phyloP scores from a whole-genome alignment of 2,329 filamentous ascomycete genomes.

The Ophiosphaerella korrae region DNA sequence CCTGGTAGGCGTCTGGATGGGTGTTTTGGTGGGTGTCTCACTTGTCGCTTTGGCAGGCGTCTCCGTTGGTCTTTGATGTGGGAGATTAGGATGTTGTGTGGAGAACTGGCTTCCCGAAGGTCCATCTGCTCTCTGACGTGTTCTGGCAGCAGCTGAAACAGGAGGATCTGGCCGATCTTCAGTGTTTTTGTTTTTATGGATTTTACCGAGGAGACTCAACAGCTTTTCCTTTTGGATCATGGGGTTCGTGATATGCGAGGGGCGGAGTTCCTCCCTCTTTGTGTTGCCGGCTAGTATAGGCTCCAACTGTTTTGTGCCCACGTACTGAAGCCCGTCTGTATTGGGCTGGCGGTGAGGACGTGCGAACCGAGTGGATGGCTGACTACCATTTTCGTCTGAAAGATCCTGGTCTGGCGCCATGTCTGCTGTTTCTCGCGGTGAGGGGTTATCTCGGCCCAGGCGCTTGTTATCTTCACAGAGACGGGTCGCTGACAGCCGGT shows the following conservation, averaged over 20 bases:
- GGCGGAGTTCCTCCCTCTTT: slow-evolving; percentile 14
- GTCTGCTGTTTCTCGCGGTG: slow-evolving; percentile 9
- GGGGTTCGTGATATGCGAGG: not conserved
- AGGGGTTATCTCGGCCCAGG: slow-evolving; percentile 10
- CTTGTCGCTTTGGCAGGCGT: no score
- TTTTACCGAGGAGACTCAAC: not conserved
- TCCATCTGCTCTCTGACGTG: not conserved
- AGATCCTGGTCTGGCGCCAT: slow-evolving; percentile 9
- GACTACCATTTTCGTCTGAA: slow-evolving; percentile 14
- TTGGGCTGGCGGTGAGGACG: slow-evolving; percentile 12
- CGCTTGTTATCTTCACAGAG: slow-evolving; percentile 20
- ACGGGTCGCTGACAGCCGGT: slow-evolving; percentile 18
- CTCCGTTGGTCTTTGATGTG: not conserved
- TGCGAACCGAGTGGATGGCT: slow-evolving; percentile 27
- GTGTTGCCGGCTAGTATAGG: slow-evolving; percentile 29
- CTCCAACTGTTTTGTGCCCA: slow-evolving; percentile 21
- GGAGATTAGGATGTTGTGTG: not conserved
- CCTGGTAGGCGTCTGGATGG: no score
- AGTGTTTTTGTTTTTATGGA: no score
- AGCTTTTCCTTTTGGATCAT: not conserved
- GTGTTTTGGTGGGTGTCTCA: no score
- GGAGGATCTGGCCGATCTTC: not conserved
- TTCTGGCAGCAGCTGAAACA: not conserved
- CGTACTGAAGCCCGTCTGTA: slow-evolving; percentile 7
- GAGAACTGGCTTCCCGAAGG: not conserved